phyloP scores from a whole-genome alignment of 495 filamentous ascomycete species.

The Trichoderma asperelloides region DNA sequence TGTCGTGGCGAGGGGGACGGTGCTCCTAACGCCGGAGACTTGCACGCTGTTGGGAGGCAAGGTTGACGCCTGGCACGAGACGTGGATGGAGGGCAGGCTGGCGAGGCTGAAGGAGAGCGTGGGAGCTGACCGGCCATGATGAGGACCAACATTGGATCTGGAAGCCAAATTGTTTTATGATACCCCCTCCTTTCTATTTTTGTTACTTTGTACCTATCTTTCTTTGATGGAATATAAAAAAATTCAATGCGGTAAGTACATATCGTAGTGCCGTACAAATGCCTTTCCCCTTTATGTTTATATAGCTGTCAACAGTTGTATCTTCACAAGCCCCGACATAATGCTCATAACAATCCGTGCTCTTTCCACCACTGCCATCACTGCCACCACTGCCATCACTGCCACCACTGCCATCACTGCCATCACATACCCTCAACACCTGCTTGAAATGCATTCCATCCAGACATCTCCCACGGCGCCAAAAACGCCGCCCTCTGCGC shows the following conservation, averaged over 20 bases:
- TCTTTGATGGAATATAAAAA: not conserved
- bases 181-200: slow-evolving; percentile 4
- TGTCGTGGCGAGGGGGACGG: slow-evolving; percentile 63
- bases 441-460: slow-evolving; percentile 47
- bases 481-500: slow-evolving; percentile 70
- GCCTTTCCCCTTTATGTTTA: not conserved
- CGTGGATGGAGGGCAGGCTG: slow-evolving; percentile 68
- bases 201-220: not conserved
- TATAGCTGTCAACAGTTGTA: not conserved
- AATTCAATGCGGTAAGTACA: not conserved
- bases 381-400: no score
- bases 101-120: slow-evolving; percentile 54
- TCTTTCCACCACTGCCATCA: no score
- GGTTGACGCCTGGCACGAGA: slow-evolving; percentile 69
- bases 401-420: no score
- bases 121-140: slow-evolving; percentile 19
- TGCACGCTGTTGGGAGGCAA: slow-evolving; percentile 72
- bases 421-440: slow-evolving; percentile 16
- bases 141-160: not conserved
- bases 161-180: not conserved
- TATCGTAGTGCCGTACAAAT: not conserved
- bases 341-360: not conserved
- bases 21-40: slow-evolving; percentile 60
- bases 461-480: slow-evolving; percentile 64
- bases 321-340: not conserved